Conservation (phyloP, 768 basidiomycete genomes). For the Suillus hirtellus region DNA sequence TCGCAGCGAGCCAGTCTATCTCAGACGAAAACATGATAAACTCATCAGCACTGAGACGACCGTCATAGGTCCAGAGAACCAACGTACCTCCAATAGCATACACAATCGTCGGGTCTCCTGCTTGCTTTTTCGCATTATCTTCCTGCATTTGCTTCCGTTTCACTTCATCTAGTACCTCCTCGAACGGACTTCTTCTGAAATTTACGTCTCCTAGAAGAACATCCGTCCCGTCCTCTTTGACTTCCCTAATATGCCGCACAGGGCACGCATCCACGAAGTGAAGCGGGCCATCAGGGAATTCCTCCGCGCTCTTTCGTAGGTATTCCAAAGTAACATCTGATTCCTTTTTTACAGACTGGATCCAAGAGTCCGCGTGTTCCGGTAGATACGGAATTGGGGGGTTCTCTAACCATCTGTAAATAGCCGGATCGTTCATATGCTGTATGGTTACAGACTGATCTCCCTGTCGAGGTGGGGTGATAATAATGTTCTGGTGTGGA, state of each 20-base stretch:
- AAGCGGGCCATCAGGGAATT: slow-evolving; percentile 24
- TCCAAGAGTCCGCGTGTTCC: slow-evolving; percentile 42
- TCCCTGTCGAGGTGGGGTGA: slow-evolving; percentile 55
- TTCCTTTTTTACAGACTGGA: slow-evolving; percentile 21
- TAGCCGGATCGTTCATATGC: slow-evolving; percentile 49
- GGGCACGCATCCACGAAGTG: slow-evolving; percentile 47
- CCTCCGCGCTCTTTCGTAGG: slow-evolving; percentile 19
- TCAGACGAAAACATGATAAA: neutral
- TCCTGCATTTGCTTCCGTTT: slow-evolving; percentile 35
- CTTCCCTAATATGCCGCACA: slow-evolving; percentile 51
- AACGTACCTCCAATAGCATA: slow-evolving; percentile 63
- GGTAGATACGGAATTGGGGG: slow-evolving; percentile 57
- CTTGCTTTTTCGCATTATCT: slow-evolving; percentile 41
- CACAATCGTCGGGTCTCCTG: slow-evolving; percentile 56
- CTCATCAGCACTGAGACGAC: neutral
- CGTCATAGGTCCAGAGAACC: neutral
- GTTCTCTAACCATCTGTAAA: slow-evolving; percentile 46
- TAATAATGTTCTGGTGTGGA: slow-evolving; percentile 53
- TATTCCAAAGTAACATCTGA: slow-evolving; percentile 24
- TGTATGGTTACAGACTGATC: slow-evolving; percentile 41
- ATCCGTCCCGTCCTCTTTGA: slow-evolving; percentile 55
- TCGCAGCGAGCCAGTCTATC: slow-evolving; percentile 61
- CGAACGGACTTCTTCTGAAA: slow-evolving; percentile 27
- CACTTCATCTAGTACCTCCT: slow-evolving; percentile 36
- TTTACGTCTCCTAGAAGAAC: slow-evolving; percentile 47